Percentiles rank a stretch among this genome's conserved stretches.
These are phyloP conservation scores for Scutellaria baicalensis DNA, from an alignment of 257 asterid species.

Conservation along the genomic window DNA sequence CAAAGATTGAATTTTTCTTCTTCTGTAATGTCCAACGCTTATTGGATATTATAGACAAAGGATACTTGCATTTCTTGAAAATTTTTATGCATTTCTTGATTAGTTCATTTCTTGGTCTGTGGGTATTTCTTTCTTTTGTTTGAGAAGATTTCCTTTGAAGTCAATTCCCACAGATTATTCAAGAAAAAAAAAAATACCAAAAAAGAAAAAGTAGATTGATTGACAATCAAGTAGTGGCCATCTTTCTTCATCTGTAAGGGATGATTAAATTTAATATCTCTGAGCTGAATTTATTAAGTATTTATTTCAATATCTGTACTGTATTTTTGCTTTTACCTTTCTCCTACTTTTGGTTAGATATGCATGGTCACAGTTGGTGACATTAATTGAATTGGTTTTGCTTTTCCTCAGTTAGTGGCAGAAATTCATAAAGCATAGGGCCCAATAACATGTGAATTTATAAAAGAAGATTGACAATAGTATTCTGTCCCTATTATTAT, in stretches of 20 bases:
- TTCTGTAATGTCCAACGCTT: not conserved
- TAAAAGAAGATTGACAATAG: conserved; percentile 14
- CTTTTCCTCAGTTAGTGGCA: conserved; percentile 23
- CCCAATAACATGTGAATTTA: conserved; percentile 29
- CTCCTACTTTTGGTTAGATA: conserved; percentile 13
- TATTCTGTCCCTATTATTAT: conserved; percentile 15
- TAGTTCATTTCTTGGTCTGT: not conserved
- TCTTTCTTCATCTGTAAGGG: conserved; percentile 5
- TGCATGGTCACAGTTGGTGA: conserved; percentile 28
- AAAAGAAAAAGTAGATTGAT: not conserved
- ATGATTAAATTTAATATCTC: not conserved
- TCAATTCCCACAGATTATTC: not conserved
- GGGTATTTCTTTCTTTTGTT: not conserved
- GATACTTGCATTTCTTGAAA: not conserved
- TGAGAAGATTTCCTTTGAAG: conserved; percentile 1
- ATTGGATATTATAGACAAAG: not conserved
- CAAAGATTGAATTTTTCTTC: conserved; percentile 13
- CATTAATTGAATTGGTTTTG: conserved; percentile 31
- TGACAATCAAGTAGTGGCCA: not conserved
- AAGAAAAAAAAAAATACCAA: not conserved
- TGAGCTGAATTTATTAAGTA: conserved; percentile 9
- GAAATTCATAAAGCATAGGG: conserved; percentile 28
- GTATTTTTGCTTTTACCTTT: conserved; percentile 7
- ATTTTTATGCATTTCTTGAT: not conserved
- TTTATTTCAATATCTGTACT: conserved; percentile 10